These are phyloP conservation scores for Fragilariopsis cylindrus DNA, from an alignment of 108 stramenopile species.

Conservation along the genomic window DNA sequence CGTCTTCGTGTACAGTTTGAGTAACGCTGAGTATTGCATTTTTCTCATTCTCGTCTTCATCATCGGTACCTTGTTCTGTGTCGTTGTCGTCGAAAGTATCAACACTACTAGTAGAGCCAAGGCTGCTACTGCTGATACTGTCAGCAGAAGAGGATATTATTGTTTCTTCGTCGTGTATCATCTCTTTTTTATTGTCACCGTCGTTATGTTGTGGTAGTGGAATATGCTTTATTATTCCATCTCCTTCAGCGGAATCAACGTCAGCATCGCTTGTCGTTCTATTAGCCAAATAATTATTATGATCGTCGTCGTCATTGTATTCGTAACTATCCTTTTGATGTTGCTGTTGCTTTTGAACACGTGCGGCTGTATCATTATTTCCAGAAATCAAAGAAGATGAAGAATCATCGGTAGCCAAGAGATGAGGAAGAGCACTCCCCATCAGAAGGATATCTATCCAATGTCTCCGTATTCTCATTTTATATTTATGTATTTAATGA, in stretches of 20 bases:
- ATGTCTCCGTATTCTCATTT: slow-evolving; percentile 9
- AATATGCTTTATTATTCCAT: not conserved
- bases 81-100: not conserved
- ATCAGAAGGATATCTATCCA: not conserved
- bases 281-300: not conserved
- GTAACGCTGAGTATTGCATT: slow-evolving; percentile 18
- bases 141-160: no score
- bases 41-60: slow-evolving; percentile 3
- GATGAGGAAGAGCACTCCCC: slow-evolving; percentile 4
- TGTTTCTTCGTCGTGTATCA: not conserved
- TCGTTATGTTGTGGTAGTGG: not conserved
- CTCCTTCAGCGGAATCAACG: not conserved
- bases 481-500: not conserved
- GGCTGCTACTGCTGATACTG: no score
- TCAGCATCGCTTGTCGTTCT: not conserved
- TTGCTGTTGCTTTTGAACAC: not conserved
- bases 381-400: not conserved
- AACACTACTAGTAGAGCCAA: no score
- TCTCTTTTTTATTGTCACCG: not conserved
- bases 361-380: not conserved
- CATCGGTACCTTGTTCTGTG: not conserved
- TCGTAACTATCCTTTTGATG: not conserved
- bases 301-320: not conserved
- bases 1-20: slow-evolving; percentile 26
- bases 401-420: not conserved